Evolutionary conservation across 1,139 yeast genomes (phyloP), one percentile per base, ranked within the genome.

Genomic region (Scheffersomyces cryptocercus): DNA sequence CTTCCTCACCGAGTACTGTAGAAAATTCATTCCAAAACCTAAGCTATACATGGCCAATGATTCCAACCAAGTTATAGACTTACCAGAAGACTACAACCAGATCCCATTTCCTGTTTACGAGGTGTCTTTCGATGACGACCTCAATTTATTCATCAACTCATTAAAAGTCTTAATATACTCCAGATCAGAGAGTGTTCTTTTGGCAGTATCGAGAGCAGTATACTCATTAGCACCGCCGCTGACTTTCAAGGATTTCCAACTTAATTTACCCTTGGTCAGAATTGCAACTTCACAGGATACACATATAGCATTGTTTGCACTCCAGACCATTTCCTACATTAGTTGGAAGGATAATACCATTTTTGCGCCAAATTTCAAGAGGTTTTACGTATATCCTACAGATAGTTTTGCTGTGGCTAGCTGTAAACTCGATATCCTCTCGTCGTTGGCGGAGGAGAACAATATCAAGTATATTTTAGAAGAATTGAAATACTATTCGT

Each of bases 401-500:
- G 97, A 90, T 54, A 54, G 71, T 1, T 42, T 56, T 0, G 57
- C 61, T 1, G 68, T 79, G 5, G 74, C 88, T 10, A 64, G 65
- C 39, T 64, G 77, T 41, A 91, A 90, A 61, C 62, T 91, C n/a
- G 74, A 75, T 39, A 79, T 89, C 24, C 64, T 91, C 37, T 75
- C 91, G 2, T 65, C 74, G 13, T 61, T 89, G 26, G 78, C 83
- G 31, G 73, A 73, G 40, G 80, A 77, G 24, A 61, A 64, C 3
- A 88, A 79, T 51, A 75, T 82, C 40, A 70, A 72, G 35, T 48
- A 55, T 3, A 76, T 88, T 12, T 66, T 86, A n/a, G 72, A 75
- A 26, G 96, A 90, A 60, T 68, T 91, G 35, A 85, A 85, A 53
- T 81, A 81, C 58, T 79, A 82, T 50, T 81, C 88, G 0, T 64